Base-by-base conservation (phyloP, 176 grass and related monocot species). In the Rhynchospora pubera region DNA sequence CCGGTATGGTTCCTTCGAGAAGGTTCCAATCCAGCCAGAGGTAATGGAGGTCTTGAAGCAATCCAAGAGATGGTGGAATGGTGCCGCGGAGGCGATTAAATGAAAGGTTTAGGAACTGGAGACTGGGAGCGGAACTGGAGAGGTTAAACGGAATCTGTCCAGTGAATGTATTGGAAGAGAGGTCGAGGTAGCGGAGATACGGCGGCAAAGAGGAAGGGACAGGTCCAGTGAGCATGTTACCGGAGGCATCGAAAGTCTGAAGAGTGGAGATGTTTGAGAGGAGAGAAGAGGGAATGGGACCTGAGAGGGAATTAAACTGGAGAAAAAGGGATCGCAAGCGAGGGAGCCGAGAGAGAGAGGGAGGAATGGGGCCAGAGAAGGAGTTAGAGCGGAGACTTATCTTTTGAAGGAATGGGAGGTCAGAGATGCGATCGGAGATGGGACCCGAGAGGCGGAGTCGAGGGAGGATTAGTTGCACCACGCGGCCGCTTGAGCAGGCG, bases 21-120 rank as follows among this genome's bases (percentile, higher is more conserved):
- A 88, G 84, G 87, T 99, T 99, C 50, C 89, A 90, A 42, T 99
- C 96, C 14, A 99, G 84, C 91, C 89, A 99, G 62, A 99, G 96
- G 87, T 91, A 95, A 75, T 89, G 89, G 57, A 99, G 89, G 79
- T 88, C 65, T 78, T 91, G 91, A 50, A 99, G 64, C 13, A 74
- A 24, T 7, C 89, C 96, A 3, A 99, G 89, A 51, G 91, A 88
- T 26, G 89, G 82, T 26, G 93, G 93, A 1, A 99, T 87, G 5
- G 92, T 99, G 21, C 96, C 93, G 26, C 89, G 86, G 51, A 99
- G 92, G 10, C 96, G 89, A 86, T 99, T 99, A 83, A 79, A 90
- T 59, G 93, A 95, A 45, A 99, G 84, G 85, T 99, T 94, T 51
- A 99, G 44, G 76, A 90, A 88, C 93, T 99, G 92, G 61, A 99